These are phyloP conservation scores for Xylariales sp. DNA, from an alignment of 2,329 filamentous ascomycete species.

Conservation along the genomic window DNA sequence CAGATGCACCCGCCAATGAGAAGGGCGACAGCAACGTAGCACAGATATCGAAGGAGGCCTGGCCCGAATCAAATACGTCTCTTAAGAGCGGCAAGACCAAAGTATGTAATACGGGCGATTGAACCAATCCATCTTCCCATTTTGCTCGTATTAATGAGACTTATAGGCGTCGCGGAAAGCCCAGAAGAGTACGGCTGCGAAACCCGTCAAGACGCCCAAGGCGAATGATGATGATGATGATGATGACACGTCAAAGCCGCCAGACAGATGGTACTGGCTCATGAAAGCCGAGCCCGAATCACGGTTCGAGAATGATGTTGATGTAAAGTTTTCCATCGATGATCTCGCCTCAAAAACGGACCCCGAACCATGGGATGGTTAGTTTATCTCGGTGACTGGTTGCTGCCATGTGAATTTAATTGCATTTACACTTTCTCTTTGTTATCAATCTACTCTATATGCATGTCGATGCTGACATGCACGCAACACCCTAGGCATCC, in stretches of 20 bases:
- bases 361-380: constrained; percentile 93
- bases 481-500: constrained; percentile 48
- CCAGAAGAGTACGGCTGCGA: constrained; percentile 17
- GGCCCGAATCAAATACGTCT: background rate
- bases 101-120: constrained; percentile 19
- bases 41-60: background rate
- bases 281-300: constrained; percentile 91
- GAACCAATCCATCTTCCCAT: background rate
- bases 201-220: constrained; percentile 30
- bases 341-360: constrained; percentile 78
- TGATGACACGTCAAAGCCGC: constrained; percentile 16
- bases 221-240: constrained; percentile 7
- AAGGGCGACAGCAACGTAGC: background rate
- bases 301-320: constrained; percentile 84
- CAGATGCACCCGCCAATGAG: constrained; percentile 12
- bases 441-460: constrained; percentile 30
- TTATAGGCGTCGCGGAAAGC: constrained; percentile 16
- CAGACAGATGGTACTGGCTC: constrained; percentile 72
- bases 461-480: constrained; percentile 35
- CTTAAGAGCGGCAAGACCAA: constrained; percentile 19
- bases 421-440: constrained; percentile 41
- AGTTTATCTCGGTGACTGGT: constrained; percentile 49
- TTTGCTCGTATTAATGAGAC: constrained; percentile 9
- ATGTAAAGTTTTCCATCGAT: constrained; percentile 95
- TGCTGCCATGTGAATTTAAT: constrained; percentile 17